Base-by-base conservation (phyloP, 371 early-diverging fungal genomes). In the Lichtheimia ramosa region DNA sequence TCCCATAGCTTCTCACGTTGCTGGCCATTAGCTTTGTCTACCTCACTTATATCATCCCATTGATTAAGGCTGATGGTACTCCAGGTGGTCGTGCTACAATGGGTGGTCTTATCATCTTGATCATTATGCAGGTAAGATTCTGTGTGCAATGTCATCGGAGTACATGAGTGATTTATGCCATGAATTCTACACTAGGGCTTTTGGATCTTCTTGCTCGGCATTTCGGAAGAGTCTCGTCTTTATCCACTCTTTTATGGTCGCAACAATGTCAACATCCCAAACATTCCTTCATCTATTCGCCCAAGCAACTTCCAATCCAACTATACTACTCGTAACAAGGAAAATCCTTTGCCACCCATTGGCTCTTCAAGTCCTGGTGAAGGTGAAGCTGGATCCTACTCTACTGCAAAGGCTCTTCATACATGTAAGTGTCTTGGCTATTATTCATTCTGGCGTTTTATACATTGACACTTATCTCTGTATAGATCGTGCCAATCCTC, bases 401-500 rank as follows among this genome's bases (percentile, higher is more conserved):
- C 56, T 15, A 62, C 62, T 50, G 67, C 63, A 15, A 69, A 66
- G 59, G 71, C 75, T 40, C 59, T 71, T 58, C 78, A 77, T 55
- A 58, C 62, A 24, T 77, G 74, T 71, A 67, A 61, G 65, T 63
- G 23, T 28, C 28, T 43, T n/a, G 18, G 28, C 39, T 18, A 50
- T 25, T 18, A 16, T 21, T n/a, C n/a, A n/a, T 2, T 0, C 46
- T 18, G 2, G 1, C 46, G 2, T n/a, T 14, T 2, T n/a, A 46
- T n/a, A n/a, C n/a, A n/a, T 14, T n/a, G 6, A 21, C 46, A 46
- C 15, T 16, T 46, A 46, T n/a, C 46, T 8, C 21, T 21, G 8
- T 1, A 41, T 58, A 84, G 85, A 92, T 67, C 82, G 87, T 51
- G 95, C 93, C 41, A 94, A 87, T 72, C 84, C 90, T 0, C 91